phyloP scores from a whole-genome alignment of 179 eudicot species.

The Amaranthus tricolor region DNA sequence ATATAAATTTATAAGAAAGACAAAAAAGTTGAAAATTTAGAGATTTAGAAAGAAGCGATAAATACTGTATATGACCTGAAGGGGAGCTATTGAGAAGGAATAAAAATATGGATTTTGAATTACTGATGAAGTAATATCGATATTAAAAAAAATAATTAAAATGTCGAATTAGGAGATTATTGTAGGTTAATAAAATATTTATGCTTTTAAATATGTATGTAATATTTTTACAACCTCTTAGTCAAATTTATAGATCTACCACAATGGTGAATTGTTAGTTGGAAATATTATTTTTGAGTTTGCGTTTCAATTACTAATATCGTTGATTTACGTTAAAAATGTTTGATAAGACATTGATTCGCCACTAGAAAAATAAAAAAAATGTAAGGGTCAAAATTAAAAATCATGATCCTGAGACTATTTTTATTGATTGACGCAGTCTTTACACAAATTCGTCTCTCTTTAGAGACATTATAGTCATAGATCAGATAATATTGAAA shows the following conservation, averaged over 20 bases:
- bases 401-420: constrained; percentile 6
- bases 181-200: not conserved
- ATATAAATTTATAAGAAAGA: too few relatives aligned
- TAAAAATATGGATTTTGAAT: too few relatives aligned
- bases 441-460: not conserved
- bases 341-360: not conserved
- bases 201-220: not conserved
- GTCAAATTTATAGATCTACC: too few relatives aligned
- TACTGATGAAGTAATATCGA: too few relatives aligned
- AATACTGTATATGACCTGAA: too few relatives aligned
- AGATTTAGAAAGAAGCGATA: too few relatives aligned
- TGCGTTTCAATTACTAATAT: constrained; percentile 10
- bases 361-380: not conserved
- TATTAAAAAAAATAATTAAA: too few relatives aligned
- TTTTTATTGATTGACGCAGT: not conserved
- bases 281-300: not conserved
- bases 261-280: not conserved
- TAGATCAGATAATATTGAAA: too few relatives aligned
- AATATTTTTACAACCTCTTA: not conserved
- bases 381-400: not conserved
- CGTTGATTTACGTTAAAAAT: not conserved
- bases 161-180: not conserved
- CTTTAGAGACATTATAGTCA: too few relatives aligned
- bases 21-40: too few relatives aligned
- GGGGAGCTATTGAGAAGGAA: too few relatives aligned